phyloP scores from a whole-genome alignment of 2,329 filamentous ascomycete species.

The Colletotrichum musicola region DNA sequence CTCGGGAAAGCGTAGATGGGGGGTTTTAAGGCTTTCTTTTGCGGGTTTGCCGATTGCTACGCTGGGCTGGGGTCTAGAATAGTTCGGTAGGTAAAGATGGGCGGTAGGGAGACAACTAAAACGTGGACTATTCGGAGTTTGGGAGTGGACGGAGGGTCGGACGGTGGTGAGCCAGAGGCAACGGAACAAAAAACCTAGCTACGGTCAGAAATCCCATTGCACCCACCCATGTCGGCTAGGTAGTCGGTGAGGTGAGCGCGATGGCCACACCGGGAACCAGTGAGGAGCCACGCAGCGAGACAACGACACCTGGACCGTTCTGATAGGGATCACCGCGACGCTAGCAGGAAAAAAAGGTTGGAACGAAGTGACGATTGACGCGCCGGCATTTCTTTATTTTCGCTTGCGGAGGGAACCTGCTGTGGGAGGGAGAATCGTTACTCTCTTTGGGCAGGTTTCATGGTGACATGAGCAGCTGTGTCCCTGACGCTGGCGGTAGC shows the following conservation, averaged over 20 bases:
- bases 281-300: constrained; percentile 24
- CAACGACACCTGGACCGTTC: constrained; percentile 2
- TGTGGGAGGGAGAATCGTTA: constrained; percentile 2
- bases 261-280: constrained; percentile 19
- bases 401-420: constrained; percentile 18
- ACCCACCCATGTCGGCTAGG: background rate
- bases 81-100: too few species aligned
- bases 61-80: too few species aligned
- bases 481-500: constrained; percentile 16
- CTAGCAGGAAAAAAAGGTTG: constrained; percentile 4
- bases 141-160: background rate
- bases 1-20: too few species aligned
- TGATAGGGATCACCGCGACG: constrained; percentile 22
- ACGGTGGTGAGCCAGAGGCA: background rate
- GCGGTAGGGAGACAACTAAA: too few species aligned
- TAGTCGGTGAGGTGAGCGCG: background rate
- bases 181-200: background rate
- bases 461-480: constrained; percentile 15
- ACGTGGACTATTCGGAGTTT: background rate
- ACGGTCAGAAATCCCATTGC: background rate
- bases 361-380: constrained; percentile 28
- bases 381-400: background rate
- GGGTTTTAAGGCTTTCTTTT: too few species aligned
- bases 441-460: constrained; percentile 22
- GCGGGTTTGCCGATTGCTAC: too few species aligned